Conservation (phyloP, 805 yeast species). For the Metschnikowia gelsemii region DNA sequence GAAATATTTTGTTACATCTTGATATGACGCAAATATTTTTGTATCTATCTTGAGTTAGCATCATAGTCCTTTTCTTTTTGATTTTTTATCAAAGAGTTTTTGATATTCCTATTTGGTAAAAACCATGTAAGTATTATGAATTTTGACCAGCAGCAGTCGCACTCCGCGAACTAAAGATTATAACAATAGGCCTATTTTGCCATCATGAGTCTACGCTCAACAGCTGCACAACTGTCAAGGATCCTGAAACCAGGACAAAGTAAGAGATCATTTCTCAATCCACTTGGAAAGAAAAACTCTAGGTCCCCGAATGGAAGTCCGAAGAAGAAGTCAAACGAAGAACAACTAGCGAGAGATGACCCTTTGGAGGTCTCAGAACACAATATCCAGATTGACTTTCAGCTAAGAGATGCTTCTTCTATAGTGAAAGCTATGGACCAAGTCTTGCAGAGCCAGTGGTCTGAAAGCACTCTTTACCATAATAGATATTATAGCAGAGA, state of each 20-base stretch:
- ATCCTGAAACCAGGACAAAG: slow-evolving; percentile 24
- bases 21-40: no score
- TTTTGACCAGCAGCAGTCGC: background rate
- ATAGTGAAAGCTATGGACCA: slow-evolving; percentile 33
- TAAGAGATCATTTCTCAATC: slow-evolving; percentile 28
- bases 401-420: slow-evolving; percentile 31
- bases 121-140: background rate
- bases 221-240: slow-evolving; percentile 42
- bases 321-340: slow-evolving; percentile 8
- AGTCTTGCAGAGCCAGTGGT: slow-evolving; percentile 38
- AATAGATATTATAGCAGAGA: slow-evolving; percentile 21
- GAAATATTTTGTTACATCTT: no score
- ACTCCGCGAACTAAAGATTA: slow-evolving; percentile 2
- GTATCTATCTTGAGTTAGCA: no score
- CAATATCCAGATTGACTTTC: slow-evolving; percentile 42
- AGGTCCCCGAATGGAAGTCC: slow-evolving; percentile 2
- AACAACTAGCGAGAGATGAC: slow-evolving; percentile 7
- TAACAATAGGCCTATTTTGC: no score
- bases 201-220: slow-evolving; percentile 28
- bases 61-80: no score
- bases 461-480: slow-evolving; percentile 34
- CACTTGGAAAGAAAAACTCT: slow-evolving; percentile 23
- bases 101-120: no score
- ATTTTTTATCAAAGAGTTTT: no score
- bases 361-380: slow-evolving; percentile 28